Base-by-base conservation (phyloP, 352 stramenopile species). In the Globisporangium okanoganense region DNA sequence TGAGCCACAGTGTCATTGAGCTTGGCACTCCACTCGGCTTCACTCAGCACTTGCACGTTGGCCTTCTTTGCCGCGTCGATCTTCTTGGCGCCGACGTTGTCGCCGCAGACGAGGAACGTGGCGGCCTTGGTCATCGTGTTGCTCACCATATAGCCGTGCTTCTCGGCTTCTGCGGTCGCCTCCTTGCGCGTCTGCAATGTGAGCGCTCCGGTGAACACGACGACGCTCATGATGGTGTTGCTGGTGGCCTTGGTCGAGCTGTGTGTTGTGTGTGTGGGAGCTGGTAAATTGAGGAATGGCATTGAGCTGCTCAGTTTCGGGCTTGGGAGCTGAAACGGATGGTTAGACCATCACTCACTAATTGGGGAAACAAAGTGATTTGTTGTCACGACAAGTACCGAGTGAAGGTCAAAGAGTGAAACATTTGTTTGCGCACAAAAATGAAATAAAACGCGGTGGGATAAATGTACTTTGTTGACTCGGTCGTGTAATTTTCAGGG, bases 141-240 rank as follows among this genome's bases (percentile, higher is more conserved):
- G 24, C 67, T 65, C 13, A 85, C 75, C 13, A 53, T 66, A 54
- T 70, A 85, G 29, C 78, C 78, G 24, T 64, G 61, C 8, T 56
- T 25, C 62, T 82, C 69, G 13, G 78, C 73, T 53, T 76, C 57
- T 0, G 58, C 58, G 0, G 55, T 57, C 13, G 64, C 75, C 20
- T 82, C 69, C 47, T 78, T 78, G 29, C 78, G 71, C 43, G 73
- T 68, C 72, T 79, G 73, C 45, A 55, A 61, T 14, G 64, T 70
- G 33, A 87, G 57, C 59, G 64, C 69, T n/a, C 78, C 75, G 14
- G 75, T 82, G 63, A 88, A 88, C 49, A 88, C 76, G 14, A 88
- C 73, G 3, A 74, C 59, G 16, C 62, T 61, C 22, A 13, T 61
- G 20, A 29, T 61, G 36, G 3, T 24, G 22, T 33, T 27, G 44